Conservation (phyloP, 495 filamentous ascomycete species). For the Venustampulla echinocandica region DNA sequence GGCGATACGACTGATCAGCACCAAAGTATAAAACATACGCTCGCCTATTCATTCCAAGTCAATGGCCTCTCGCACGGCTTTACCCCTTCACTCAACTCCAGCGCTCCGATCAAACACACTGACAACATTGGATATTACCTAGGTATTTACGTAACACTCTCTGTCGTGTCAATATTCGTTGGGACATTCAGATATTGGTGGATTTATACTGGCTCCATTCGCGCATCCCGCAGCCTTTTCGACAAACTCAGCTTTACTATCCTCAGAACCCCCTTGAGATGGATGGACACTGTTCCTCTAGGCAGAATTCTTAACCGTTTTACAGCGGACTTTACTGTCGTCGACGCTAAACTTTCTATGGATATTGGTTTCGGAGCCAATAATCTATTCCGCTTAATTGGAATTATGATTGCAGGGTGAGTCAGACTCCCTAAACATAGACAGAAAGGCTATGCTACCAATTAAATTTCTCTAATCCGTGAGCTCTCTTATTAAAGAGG, state of each 20-base stretch:
- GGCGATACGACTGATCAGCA: slow-evolving; percentile 33
- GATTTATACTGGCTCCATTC: slow-evolving; percentile 22
- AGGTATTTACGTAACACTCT: slow-evolving; percentile 55
- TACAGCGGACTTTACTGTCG: slow-evolving; percentile 63
- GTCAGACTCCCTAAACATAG: not conserved
- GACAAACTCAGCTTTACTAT: slow-evolving; percentile 44
- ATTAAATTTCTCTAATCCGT: too few relatives aligned
- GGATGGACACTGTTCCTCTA: slow-evolving; percentile 74
- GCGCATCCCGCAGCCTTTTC: slow-evolving; percentile 20
- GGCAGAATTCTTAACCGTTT: slow-evolving; percentile 76
- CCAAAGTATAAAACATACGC: slow-evolving; percentile 10
- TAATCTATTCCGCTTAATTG: slow-evolving; percentile 43
- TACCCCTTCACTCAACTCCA: slow-evolving; percentile 17
- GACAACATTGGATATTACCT: slow-evolving; percentile 52
- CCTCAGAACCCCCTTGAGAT: slow-evolving; percentile 61
- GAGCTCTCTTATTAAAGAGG: too few relatives aligned
- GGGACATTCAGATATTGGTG: slow-evolving; percentile 21
- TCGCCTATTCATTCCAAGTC: slow-evolving; percentile 26
- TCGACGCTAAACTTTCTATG: slow-evolving; percentile 57
- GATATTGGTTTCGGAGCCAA: slow-evolving; percentile 48
- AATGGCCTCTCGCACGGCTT: slow-evolving; percentile 29
- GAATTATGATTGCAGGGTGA: slow-evolving; percentile 46
- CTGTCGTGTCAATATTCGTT: slow-evolving; percentile 28
- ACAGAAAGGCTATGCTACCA: too few relatives aligned
- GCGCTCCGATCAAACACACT: not conserved